These are phyloP conservation scores for Lactarius evosmus DNA, from an alignment of 768 basidiomycete genomes.

Conservation along the genomic window DNA sequence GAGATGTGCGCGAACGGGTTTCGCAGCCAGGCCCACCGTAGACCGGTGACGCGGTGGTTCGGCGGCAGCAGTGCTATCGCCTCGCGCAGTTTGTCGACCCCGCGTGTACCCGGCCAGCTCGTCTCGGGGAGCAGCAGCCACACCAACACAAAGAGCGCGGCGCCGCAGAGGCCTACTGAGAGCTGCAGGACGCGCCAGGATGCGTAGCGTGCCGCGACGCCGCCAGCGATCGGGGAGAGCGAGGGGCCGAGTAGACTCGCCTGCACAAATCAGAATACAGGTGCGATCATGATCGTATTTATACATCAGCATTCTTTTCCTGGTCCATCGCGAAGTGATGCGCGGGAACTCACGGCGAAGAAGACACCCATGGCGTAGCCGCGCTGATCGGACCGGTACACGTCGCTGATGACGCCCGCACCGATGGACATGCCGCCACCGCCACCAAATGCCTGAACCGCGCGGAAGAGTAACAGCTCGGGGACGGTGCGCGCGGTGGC, in stretches of 20 bases:
- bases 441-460: conserved; percentile 63
- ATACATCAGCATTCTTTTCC: too few species aligned
- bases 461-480: conserved; percentile 56
- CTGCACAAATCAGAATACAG: conserved; percentile 35
- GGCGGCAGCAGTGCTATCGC: neutral
- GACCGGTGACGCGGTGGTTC: neutral
- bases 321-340: too few species aligned
- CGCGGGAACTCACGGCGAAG: conserved; percentile 48
- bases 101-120: conserved; percentile 54
- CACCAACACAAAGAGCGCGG: conserved; percentile 42
- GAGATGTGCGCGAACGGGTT: conserved; percentile 56
- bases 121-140: conserved; percentile 60
- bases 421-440: conserved; percentile 54
- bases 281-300: too few species aligned
- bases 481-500: conserved; percentile 44
- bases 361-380: conserved; percentile 59
- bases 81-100: conserved; percentile 45
- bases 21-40: conserved; percentile 43
- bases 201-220: conserved; percentile 53
- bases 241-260: conserved; percentile 56
- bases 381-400: conserved; percentile 61
- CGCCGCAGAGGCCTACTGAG: conserved; percentile 41
- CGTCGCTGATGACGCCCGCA: conserved; percentile 63
- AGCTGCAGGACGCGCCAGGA: conserved; percentile 66
- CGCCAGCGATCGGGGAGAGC: conserved; percentile 57